Evolutionary conservation across 2,329 filamentous ascomycete genomes (phyloP), one percentile per base, ranked within the genome.

Genomic region (Xylariales sp.): DNA sequence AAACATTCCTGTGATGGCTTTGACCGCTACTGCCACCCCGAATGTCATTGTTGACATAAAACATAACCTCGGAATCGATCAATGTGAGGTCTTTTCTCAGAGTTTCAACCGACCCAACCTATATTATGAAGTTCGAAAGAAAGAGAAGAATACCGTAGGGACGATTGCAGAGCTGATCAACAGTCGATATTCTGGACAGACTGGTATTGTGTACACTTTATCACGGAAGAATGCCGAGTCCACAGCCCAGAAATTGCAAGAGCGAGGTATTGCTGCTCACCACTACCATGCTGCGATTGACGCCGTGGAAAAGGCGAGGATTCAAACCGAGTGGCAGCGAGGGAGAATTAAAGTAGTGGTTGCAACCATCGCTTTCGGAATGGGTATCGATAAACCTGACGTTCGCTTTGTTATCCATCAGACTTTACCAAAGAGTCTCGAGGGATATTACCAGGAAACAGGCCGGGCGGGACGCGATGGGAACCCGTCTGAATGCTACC

Each of bases 321-420:
- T 93, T 5, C 91, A 97, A 59, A 76, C 76, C 43, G 62, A 80
- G 20, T 98, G 93, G 93, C 93, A 98, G 59, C 67, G 65, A 29
- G 88, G 89, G 5, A 66, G 70, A 36, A 77, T 83, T 52, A 85
- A 95, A 49, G 86, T 98, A 23, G 94, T 98, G 29, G 93, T 98
- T 34, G 94, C 93, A 15, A 98, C 93, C 0, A 97, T 98, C 59
- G 93, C 93, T 17, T 98, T 98, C 57, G 93, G 93, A 6, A 98
- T 98, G 93, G 93, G 93, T n/a, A 98, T 98, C 48, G 93, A 98
- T 67, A 98, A 98, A 60, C 79, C 90, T 1, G 85, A 98, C 57
- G 93, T 98, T 33, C 85, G 93, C 19, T 98, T 95, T 57, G 93
- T 98, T 23, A 88, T 98, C 28, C 94, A 98, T 56, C 84, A 95